Base-by-base conservation (phyloP, 2,329 filamentous ascomycete species). In the Fusarium continuum region DNA sequence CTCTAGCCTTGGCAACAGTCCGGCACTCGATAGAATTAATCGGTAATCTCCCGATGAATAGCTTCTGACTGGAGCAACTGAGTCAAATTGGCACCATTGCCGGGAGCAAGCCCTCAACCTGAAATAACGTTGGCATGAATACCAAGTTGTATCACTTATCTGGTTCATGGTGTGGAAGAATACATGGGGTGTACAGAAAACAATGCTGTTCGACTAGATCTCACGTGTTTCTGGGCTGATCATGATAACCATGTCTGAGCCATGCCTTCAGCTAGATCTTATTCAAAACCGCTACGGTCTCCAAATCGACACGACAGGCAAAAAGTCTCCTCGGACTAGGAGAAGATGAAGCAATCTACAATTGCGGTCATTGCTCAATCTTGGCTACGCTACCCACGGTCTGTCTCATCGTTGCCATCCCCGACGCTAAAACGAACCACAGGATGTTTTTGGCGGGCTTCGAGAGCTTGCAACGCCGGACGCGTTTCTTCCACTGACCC, bases 381-480 rank as follows among this genome's bases (percentile, higher is more conserved):
- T 55, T 53, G 38, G 48, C 44, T n/a, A n/a, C n/a, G n/a, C n/a
- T n/a, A n/a, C n/a, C n/a, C 35, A 47, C 32, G 34, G 62, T 38
- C 51, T 66, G 63, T 67, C 55, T 59, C 54, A 67, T 53, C 43
- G 23, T 66, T 63, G 64, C 63, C 50, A 28, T 56, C 61, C 51
- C 64, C 60, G 64, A 65, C 55, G 55, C 64, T 67, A 68, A 68
- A 68, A 68, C 64, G 64, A 60, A 64, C 64, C 63, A 65, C 55
- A 52, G 46, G 55, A 56, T 59, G 41, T 44, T 67, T 44, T 67
- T 65, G 62, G 55, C 46, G 53, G 56, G 47, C 44, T 52, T 54
- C 34, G 45, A 66, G 41, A 52, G 56, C 44, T 50, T 64, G 59
- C 50, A 53, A 61, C 56, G 25, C 47, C 40, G 47, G 55, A 41